Percentiles rank a stretch among this genome's conserved stretches.
Evolutionary conservation across 768 basidiomycete genomes (phyloP).

Genomic region (Saitozyma sp.): DNA sequence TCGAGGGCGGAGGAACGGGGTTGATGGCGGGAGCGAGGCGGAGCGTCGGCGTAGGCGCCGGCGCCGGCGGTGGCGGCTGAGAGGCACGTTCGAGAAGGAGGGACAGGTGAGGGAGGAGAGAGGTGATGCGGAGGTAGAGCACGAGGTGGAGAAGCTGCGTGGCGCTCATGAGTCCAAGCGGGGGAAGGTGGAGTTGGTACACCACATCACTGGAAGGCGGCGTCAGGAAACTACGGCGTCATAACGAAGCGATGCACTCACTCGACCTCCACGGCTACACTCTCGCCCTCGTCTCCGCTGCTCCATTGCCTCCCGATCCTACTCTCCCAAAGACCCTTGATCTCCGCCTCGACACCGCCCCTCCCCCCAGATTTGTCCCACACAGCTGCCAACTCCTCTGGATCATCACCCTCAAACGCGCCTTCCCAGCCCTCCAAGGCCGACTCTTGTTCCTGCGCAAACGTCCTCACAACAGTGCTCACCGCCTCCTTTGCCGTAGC

Average conservation of each 20-base stretch:
- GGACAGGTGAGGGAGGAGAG: conserved; percentile 25
- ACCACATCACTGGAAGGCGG: conserved; percentile 16
- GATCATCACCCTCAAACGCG: conserved; percentile 13
- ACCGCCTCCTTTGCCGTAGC: conserved; percentile 28
- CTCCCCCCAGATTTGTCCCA: conserved; percentile 14
- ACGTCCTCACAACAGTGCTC: conserved; percentile 30
- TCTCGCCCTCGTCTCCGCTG: conserved; percentile 20
- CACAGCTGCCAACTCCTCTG: conserved; percentile 16
- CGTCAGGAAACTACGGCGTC: conserved; percentile 1
- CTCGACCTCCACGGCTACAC: conserved; percentile 37
- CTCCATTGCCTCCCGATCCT: conserved; percentile 23
- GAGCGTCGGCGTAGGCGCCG: conserved; percentile 6
- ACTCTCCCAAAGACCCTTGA: conserved; percentile 24
- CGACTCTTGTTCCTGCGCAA: conserved; percentile 10
- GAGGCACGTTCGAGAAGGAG: conserved; percentile 9
- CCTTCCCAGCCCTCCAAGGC: conserved; percentile 19
- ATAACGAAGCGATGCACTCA: conserved; percentile 16
- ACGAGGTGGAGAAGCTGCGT: conserved; percentile 29
- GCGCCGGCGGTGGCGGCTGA: conserved; percentile 6
- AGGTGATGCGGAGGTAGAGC: conserved; percentile 32
- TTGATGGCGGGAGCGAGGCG: neutral
- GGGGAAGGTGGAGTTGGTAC: conserved; percentile 31
- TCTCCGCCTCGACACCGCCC: conserved; percentile 8
- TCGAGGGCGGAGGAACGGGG: neutral
- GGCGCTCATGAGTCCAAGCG: conserved; percentile 13